phyloP scores from a whole-genome alignment of 768 basidiomycete genomes.

The Amanita pseudoporphyria region DNA sequence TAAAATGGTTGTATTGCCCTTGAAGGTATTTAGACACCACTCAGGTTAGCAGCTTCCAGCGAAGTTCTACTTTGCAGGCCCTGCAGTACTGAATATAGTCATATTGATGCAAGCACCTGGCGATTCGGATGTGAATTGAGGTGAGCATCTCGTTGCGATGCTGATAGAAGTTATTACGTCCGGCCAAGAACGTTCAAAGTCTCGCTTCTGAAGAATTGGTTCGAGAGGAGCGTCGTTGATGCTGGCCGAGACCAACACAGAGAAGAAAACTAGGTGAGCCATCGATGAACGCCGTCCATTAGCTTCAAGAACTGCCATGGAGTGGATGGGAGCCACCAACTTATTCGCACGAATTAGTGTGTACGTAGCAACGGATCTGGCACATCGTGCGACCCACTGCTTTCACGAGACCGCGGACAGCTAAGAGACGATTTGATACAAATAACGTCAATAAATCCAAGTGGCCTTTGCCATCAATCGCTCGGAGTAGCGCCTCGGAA shows the following conservation, averaged over 20 bases:
- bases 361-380: neutral
- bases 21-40: neutral
- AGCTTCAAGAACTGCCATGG: neutral
- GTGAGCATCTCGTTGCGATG: constrained; percentile 1
- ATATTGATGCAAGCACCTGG: neutral
- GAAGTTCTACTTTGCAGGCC: no score
- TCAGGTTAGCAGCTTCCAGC: neutral
- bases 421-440: neutral
- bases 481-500: neutral
- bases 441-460: neutral
- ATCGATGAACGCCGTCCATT: neutral
- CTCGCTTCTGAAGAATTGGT: constrained; percentile 1
- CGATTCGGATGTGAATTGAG: neutral
- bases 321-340: no score
- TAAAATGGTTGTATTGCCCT: neutral
- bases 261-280: neutral
- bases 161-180: constrained; percentile 1
- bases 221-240: neutral
- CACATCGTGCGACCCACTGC: neutral
- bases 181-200: neutral
- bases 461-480: neutral
- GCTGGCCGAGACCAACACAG: no score
- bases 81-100: neutral
- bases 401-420: no score
- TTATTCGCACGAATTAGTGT: no score